phyloP scores from a whole-genome alignment of 2,329 filamentous ascomycete genomes.

The Claviceps sp. region DNA sequence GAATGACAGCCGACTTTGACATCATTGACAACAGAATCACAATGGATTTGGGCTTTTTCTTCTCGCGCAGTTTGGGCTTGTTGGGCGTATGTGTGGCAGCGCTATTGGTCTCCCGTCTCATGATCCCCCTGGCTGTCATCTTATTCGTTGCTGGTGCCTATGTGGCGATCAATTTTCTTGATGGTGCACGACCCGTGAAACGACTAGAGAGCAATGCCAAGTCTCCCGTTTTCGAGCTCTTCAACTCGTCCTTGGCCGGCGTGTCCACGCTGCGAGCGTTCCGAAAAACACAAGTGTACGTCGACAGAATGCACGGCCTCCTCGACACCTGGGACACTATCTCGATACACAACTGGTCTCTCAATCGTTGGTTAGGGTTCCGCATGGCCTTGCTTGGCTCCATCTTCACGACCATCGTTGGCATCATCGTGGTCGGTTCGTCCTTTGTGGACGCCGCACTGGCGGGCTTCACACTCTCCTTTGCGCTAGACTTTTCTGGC shows the following conservation, averaged over 20 bases:
- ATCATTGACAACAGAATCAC: slow-evolving; percentile 56
- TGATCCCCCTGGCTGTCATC: slow-evolving; percentile 47
- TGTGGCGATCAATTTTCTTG: slow-evolving; percentile 49
- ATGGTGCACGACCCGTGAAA: slow-evolving; percentile 63
- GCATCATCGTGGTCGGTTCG: slow-evolving; percentile 48
- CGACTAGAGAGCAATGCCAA: slow-evolving; percentile 65
- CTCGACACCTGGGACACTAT: slow-evolving; percentile 56
- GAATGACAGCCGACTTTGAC: slow-evolving; percentile 67
- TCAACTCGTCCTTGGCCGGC: slow-evolving; percentile 58
- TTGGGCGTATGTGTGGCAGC: slow-evolving; percentile 54
- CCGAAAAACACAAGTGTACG: slow-evolving; percentile 52
- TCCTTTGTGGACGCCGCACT: slow-evolving; percentile 52
- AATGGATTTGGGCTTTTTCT: slow-evolving; percentile 46
- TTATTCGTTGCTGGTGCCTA: slow-evolving; percentile 45
- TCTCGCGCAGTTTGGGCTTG: slow-evolving; percentile 47
- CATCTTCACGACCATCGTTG: slow-evolving; percentile 52
- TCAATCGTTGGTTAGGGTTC: slow-evolving; percentile 67
- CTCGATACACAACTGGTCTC: slow-evolving; percentile 55
- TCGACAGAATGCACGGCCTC: slow-evolving; percentile 54
- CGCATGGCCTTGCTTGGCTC: slow-evolving; percentile 58
- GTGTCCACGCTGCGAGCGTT: slow-evolving; percentile 67
- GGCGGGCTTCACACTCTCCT: slow-evolving; percentile 63
- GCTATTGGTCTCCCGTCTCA: slow-evolving; percentile 52
- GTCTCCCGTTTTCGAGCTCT: slow-evolving; percentile 69
- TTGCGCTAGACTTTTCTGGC: slow-evolving; percentile 55